A percentile compares a stretch with the other conserved stretches of the same genome.
phyloP scores from a whole-genome alignment of 2,329 filamentous ascomycete species.

The Trichoderma sp. region DNA sequence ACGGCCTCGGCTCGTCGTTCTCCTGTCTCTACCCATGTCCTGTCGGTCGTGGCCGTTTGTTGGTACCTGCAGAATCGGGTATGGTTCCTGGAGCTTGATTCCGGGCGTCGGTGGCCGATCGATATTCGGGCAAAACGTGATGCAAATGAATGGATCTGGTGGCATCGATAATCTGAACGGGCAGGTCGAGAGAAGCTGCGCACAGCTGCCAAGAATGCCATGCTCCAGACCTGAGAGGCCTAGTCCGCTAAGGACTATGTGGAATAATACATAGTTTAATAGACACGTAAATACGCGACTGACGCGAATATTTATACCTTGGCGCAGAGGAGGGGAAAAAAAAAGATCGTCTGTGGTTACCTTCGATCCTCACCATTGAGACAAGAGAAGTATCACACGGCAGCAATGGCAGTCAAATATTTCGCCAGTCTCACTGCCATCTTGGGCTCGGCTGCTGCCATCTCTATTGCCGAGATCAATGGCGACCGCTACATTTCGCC shows the following conservation, averaged over 20 bases:
- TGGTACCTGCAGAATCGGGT: conserved; percentile 7
- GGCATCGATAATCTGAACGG: neutral
- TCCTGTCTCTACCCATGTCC: neutral
- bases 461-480: conserved; percentile 62
- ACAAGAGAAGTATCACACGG: neutral
- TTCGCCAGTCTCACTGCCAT: conserved; percentile 28
- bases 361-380: neutral
- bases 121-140: neutral
- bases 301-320: neutral
- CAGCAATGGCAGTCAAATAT: neutral
- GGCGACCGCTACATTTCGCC: conserved; percentile 62
- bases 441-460: conserved; percentile 33
- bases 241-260: neutral
- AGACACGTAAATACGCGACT: neutral
- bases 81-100: neutral
- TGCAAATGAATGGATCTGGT: neutral
- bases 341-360: neutral
- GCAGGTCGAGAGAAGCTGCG: neutral
- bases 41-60: neutral
- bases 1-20: neutral
- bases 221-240: neutral
- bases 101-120: neutral
- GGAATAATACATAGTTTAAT: neutral
- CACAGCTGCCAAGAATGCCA: neutral
- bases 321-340: neutral